A percentile compares a stretch with the other conserved stretches of the same genome.
These are phyloP conservation scores for Neoboletus brunneissimus DNA, from an alignment of 768 basidiomycete species.

Conservation along the genomic window DNA sequence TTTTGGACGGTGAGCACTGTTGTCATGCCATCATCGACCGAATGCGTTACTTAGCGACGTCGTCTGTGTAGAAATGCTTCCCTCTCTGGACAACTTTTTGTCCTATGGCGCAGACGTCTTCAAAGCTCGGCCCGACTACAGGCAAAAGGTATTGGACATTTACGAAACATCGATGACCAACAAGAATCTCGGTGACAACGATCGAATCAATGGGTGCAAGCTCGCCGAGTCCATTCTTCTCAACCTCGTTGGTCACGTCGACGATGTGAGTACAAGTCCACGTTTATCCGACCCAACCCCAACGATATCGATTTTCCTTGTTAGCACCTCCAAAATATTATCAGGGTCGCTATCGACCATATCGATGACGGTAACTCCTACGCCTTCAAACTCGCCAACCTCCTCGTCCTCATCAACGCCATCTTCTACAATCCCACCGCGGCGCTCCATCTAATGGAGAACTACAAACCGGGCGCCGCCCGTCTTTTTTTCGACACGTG, in stretches of 20 bases:
- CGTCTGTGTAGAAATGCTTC: slow-evolving; percentile 72
- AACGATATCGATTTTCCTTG: neutral
- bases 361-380: slow-evolving; percentile 62
- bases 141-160: slow-evolving; percentile 78
- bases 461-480: slow-evolving; percentile 52
- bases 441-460: slow-evolving; percentile 73
- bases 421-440: slow-evolving; percentile 82
- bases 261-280: slow-evolving; percentile 55
- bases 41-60: neutral
- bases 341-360: slow-evolving; percentile 57
- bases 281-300: neutral
- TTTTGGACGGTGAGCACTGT: slow-evolving; percentile 65
- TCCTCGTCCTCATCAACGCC: slow-evolving; percentile 80
- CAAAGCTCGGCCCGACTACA: slow-evolving; percentile 70
- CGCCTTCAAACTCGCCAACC: slow-evolving; percentile 68
- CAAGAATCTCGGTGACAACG: slow-evolving; percentile 76
- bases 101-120: slow-evolving; percentile 79
- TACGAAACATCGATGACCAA: slow-evolving; percentile 72
- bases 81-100: slow-evolving; percentile 84
- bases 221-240: slow-evolving; percentile 80
- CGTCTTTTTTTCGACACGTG: slow-evolving; percentile 81
- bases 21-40: neutral
- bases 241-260: slow-evolving; percentile 71
- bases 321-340: slow-evolving; percentile 64
- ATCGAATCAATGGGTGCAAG: slow-evolving; percentile 81